Conservation (phyloP, 177 flowering plant species). For the Vitis hybrid region DNA sequence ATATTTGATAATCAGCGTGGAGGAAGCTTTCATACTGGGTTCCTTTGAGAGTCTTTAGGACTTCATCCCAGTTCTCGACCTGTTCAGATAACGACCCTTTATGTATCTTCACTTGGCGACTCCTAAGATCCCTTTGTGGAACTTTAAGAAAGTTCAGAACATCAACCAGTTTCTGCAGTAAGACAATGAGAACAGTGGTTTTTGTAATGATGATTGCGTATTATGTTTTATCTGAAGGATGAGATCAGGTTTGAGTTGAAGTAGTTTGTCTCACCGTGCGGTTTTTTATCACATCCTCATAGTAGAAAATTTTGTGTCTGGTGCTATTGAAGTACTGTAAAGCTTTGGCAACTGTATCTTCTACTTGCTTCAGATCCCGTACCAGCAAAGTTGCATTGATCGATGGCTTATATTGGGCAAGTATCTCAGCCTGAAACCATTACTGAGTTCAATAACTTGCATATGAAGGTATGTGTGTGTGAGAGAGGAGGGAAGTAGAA, state of each 20-base stretch:
- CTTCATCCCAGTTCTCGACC: slow-evolving; percentile 66
- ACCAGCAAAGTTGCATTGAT: slow-evolving; percentile 54
- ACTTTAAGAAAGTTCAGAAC: slow-evolving; percentile 65
- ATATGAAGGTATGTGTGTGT: background rate
- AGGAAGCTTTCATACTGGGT: slow-evolving; percentile 56
- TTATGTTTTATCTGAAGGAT: background rate
- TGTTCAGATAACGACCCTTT: slow-evolving; percentile 60
- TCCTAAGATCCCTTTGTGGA: slow-evolving; percentile 51
- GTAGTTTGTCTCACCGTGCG: slow-evolving; percentile 48
- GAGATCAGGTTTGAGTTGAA: background rate
- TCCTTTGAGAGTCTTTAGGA: slow-evolving; percentile 55
- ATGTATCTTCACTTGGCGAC: slow-evolving; percentile 88
- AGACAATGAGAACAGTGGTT: background rate
- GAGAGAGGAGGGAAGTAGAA: background rate
- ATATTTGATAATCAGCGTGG: slow-evolving; percentile 29
- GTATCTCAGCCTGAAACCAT: slow-evolving; percentile 72
- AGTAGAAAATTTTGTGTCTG: slow-evolving; percentile 65
- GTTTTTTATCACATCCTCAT: slow-evolving; percentile 78
- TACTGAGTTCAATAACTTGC: background rate
- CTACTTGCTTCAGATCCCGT: slow-evolving; percentile 47
- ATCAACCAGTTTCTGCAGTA: slow-evolving; percentile 50
- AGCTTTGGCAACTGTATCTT: slow-evolving; percentile 44
- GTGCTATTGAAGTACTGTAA: slow-evolving; percentile 72
- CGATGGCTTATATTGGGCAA: slow-evolving; percentile 69
- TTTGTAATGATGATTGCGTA: background rate